Percentiles rank a stretch among this genome's conserved stretches.
Conservation (phyloP, 352 stramenopile genomes). For the Saprolegnia diclina region DNA sequence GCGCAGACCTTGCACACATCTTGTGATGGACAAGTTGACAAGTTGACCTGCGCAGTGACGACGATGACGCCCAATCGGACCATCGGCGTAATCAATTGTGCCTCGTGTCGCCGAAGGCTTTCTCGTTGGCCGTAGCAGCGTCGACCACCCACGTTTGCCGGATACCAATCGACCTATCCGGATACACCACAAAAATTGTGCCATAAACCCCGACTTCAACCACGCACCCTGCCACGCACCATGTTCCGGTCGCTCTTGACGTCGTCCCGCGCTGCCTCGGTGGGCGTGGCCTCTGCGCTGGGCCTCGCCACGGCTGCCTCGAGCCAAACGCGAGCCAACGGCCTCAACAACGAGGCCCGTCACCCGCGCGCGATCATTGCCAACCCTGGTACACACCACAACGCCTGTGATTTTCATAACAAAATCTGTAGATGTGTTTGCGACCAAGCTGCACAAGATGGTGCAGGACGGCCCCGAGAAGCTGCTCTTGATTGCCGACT, state of each 20-base stretch:
- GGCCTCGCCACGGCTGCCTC: background rate
- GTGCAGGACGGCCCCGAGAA: slow-evolving; percentile 52
- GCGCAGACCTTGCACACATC: too few species aligned
- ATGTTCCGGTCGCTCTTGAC: slow-evolving; percentile 16
- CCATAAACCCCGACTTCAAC: background rate
- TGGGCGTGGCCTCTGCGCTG: background rate
- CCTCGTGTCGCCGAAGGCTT: too few species aligned
- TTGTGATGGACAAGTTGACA: too few species aligned
- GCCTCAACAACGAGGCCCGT: slow-evolving; percentile 8
- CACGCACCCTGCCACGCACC: background rate
- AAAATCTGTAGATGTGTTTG: slow-evolving; percentile 51
- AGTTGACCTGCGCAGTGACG: too few species aligned
- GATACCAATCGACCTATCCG: background rate
- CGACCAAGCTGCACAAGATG: slow-evolving; percentile 74
- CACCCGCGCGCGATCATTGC: slow-evolving; percentile 20
- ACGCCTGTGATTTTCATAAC: too few species aligned
- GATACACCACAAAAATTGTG: background rate
- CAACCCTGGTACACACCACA: slow-evolving; percentile 21
- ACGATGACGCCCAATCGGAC: too few species aligned
- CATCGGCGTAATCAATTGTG: too few species aligned
- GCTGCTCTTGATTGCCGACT: slow-evolving; percentile 76
- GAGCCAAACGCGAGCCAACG: background rate
- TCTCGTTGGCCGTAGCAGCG: too few species aligned
- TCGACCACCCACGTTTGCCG: background rate
- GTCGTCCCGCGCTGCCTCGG: background rate